Conservation (phyloP, 2,329 filamentous ascomycete genomes). For the Didymella exigua region DNA sequence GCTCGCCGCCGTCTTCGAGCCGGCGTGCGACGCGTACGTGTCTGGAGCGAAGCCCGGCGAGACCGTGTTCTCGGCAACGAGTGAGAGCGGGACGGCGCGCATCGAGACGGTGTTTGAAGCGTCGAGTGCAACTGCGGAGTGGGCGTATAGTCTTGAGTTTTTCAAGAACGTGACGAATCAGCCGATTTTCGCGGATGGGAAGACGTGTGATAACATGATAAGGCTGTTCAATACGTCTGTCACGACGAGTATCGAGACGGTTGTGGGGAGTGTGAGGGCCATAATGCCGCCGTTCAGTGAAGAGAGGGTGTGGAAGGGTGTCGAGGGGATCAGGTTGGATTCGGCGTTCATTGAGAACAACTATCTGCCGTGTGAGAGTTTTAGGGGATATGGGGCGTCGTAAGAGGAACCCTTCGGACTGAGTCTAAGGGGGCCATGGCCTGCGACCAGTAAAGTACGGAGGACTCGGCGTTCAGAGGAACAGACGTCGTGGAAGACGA, state of each 20-base stretch:
- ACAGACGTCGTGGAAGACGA: background rate
- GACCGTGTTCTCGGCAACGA: slow-evolving; percentile 31
- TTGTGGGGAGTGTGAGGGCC: slow-evolving; percentile 43
- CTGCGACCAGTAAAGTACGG: too few relatives aligned
- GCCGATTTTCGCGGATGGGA: slow-evolving; percentile 53
- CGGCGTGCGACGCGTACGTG: slow-evolving; percentile 58
- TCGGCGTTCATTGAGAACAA: slow-evolving; percentile 52
- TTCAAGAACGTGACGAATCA: slow-evolving; percentile 62
- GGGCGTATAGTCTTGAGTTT: slow-evolving; percentile 51
- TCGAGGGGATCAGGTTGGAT: slow-evolving; percentile 46
- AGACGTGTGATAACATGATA: slow-evolving; percentile 53
- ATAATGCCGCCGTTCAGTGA: slow-evolving; percentile 37
- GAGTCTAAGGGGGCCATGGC: too few relatives aligned
- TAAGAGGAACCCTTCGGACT: too few relatives aligned
- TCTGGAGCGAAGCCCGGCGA: background rate
- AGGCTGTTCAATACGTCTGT: slow-evolving; percentile 56
- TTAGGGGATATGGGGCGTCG: slow-evolving; percentile 32
- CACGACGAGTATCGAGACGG: slow-evolving; percentile 43
- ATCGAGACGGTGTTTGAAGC: slow-evolving; percentile 26
- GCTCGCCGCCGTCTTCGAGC: slow-evolving; percentile 53
- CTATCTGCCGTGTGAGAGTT: slow-evolving; percentile 40
- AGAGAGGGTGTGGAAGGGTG: slow-evolving; percentile 38
- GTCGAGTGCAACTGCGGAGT: background rate
- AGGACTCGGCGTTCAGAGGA: too few relatives aligned
- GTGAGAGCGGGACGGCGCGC: slow-evolving; percentile 13